Conservation (phyloP, 164 flowering plant genomes). For the Chloranthus sessilifolius region DNA sequence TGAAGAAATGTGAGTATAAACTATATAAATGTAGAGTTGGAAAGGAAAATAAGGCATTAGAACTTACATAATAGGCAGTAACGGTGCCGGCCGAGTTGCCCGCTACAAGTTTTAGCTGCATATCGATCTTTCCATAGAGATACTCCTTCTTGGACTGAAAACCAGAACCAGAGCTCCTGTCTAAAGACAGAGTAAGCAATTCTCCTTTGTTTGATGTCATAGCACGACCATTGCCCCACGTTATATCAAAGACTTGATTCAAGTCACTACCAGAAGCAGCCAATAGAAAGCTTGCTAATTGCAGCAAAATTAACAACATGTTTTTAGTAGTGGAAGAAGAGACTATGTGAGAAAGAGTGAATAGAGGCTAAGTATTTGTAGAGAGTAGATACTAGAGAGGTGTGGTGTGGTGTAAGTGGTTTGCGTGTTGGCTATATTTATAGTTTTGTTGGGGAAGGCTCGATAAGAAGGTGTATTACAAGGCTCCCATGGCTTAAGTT, state of each 20-base stretch:
- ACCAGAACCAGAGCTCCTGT: constrained; percentile 13
- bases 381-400: background rate
- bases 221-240: too few species aligned
- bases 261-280: background rate
- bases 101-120: constrained; percentile 12
- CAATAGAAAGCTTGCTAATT: background rate
- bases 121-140: constrained; percentile 11
- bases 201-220: too few species aligned
- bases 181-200: constrained; percentile 7
- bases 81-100: constrained; percentile 20
- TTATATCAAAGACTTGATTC: too few species aligned
- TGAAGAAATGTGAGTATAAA: background rate
- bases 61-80: constrained; percentile 13
- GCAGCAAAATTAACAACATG: background rate
- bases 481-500: too few species aligned
- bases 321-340: background rate
- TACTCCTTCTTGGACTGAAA: constrained; percentile 12
- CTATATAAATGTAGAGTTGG: background rate
- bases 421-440: background rate
- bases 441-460: background rate
- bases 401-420: background rate
- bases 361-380: background rate
- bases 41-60: too few species aligned
- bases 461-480: background rate
- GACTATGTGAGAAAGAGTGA: background rate